Percentiles rank a stretch among this genome's conserved stretches.
These are phyloP conservation scores for Botrytis medusae DNA, from an alignment of 2,329 filamentous ascomycete species.

Conservation along the genomic window DNA sequence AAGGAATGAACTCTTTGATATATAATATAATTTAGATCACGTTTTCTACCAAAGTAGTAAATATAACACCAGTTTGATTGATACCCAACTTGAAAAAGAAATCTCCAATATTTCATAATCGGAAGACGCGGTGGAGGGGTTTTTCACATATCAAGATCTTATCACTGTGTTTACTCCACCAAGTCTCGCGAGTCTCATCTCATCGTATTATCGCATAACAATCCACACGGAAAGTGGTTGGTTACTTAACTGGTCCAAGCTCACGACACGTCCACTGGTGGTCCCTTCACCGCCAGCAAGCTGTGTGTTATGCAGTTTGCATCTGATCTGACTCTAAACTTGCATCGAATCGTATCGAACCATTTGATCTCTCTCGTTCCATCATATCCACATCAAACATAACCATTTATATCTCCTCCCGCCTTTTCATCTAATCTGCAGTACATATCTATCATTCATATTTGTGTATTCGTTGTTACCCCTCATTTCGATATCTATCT, in stretches of 20 bases:
- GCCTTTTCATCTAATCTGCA: not conserved
- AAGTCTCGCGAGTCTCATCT: not conserved
- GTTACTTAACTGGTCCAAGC: not conserved
- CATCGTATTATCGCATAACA: not conserved
- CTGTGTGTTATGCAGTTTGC: constrained; percentile 8
- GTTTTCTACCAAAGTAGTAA: not conserved
- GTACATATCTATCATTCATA: not conserved
- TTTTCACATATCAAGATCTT: not conserved
- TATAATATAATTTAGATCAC: not conserved
- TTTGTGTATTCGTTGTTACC: not conserved
- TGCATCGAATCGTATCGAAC: constrained; percentile 14
- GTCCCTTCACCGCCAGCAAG: not conserved
- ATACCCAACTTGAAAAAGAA: not conserved
- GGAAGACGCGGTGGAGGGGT: not conserved
- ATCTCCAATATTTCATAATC: not conserved
- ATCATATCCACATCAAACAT: constrained; percentile 8
- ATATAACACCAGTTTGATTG: not conserved
- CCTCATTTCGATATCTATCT: constrained; percentile 6
- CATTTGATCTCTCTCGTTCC: not conserved
- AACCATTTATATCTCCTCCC: constrained; percentile 9
- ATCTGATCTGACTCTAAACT: not conserved
- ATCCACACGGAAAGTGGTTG: not conserved
- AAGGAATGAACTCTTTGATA: not conserved
- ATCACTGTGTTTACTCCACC: not conserved
- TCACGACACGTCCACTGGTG: not conserved